These are phyloP conservation scores for Hyparrhenia diplandra DNA, from an alignment of 176 grass and related monocot species.

Conservation along the genomic window DNA sequence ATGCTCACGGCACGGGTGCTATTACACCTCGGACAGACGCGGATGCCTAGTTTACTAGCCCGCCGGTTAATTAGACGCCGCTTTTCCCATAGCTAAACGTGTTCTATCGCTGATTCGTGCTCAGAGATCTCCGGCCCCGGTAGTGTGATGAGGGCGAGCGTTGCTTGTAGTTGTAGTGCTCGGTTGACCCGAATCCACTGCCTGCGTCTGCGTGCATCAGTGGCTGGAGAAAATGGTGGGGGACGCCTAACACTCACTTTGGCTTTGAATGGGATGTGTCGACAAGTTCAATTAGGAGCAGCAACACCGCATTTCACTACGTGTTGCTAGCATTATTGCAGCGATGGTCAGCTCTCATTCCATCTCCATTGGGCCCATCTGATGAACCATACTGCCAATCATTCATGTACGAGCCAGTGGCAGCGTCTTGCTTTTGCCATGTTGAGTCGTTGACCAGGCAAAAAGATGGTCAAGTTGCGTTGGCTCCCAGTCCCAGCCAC, in stretches of 20 bases:
- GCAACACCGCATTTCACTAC: neutral
- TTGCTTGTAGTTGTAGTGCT: conserved; percentile 10
- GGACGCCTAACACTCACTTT: neutral
- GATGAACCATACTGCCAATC: neutral
- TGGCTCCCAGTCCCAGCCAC: neutral
- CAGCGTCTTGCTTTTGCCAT: neutral
- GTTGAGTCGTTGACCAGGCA: neutral
- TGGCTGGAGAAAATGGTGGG: conserved; percentile 6
- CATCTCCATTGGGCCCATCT: neutral
- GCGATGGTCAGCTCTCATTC: neutral
- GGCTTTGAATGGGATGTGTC: conserved; percentile 11
- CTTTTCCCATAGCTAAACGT: neutral
- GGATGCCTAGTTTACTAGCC: neutral
- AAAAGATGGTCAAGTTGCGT: neutral
- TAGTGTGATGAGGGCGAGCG: no score
- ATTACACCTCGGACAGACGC: conserved; percentile 9
- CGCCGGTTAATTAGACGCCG: neutral
- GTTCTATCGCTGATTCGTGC: neutral
- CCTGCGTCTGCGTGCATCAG: neutral
- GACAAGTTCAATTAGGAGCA: conserved; percentile 1
- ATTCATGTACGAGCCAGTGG: neutral
- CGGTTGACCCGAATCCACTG: conserved; percentile 22
- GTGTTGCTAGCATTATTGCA: conserved; percentile 11
- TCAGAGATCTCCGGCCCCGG: neutral
- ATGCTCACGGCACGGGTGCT: neutral